A percentile compares a stretch with the other conserved stretches of the same genome.
Evolutionary conservation across 1,139 yeast species (phyloP).

Genomic region (Magnusiomyces sp.): DNA sequence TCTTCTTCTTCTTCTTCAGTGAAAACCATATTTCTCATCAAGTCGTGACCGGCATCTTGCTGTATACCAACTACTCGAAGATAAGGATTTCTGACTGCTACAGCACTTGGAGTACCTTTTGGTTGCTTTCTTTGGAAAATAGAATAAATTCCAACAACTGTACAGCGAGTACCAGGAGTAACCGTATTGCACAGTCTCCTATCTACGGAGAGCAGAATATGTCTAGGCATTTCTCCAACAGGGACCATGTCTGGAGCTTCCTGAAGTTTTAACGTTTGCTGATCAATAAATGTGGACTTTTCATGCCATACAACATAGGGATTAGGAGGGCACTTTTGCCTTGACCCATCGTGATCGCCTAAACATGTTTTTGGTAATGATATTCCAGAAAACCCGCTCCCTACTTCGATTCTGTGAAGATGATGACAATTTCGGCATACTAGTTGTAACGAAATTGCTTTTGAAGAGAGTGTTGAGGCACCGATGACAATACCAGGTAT

Average conservation of each 20-base stretch:
- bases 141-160: constrained; percentile 85
- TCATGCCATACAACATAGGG: constrained; percentile 94
- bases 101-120: constrained; percentile 44
- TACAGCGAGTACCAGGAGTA: constrained; percentile 92
- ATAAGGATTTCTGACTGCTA: constrained; percentile 91
- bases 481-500: constrained; percentile 91
- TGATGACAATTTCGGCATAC: constrained; percentile 88
- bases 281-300: constrained; percentile 85
- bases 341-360: constrained; percentile 47
- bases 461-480: constrained; percentile 79
- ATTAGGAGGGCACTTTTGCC: constrained; percentile 68
- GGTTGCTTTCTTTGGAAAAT: constrained; percentile 67
- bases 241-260: constrained; percentile 98
- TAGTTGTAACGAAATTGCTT: constrained; percentile 76
- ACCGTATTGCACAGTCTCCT: constrained; percentile 83
- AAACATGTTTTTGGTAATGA: constrained; percentile 68
- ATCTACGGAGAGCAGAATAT: constrained; percentile 79
- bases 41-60: constrained; percentile 68
- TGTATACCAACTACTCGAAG: constrained; percentile 80
- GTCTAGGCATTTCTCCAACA: constrained; percentile 98
- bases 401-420: constrained; percentile 56
- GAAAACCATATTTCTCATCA: constrained; percentile 49
- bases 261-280: constrained; percentile 86
- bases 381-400: constrained; percentile 72
- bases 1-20: constrained; percentile 92